Percentiles rank a stretch among this genome's conserved stretches.
These are phyloP conservation scores for Podila horticola DNA, from an alignment of 192 early-diverging fungal species.

Conservation along the genomic window DNA sequence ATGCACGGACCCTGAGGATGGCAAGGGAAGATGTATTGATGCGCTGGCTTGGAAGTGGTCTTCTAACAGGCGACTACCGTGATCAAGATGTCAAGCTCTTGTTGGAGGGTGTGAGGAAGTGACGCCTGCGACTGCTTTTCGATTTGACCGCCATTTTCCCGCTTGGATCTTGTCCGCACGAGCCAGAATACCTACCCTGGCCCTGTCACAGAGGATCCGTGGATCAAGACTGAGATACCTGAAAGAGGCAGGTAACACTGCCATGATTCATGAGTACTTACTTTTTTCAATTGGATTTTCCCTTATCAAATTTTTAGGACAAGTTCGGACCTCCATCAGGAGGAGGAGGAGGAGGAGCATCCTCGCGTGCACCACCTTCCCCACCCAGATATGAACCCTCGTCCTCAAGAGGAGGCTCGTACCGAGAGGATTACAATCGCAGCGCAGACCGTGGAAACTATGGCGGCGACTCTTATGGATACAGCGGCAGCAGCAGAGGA, in stretches of 20 bases:
- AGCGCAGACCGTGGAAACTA: not conserved
- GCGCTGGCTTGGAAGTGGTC: no score
- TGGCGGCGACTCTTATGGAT: constrained; percentile 15
- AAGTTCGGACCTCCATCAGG: constrained; percentile 38
- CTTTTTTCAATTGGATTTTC: not conserved
- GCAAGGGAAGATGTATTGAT: no score
- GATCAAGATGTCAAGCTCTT: no score
- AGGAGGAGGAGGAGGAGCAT: constrained; percentile 12
- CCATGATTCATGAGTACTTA: no score
- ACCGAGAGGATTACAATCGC: not conserved
- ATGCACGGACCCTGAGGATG: no score
- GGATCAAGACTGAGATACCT: no score
- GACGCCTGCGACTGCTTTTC: no score
- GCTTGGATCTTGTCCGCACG: not conserved
- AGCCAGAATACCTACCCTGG: not conserved
- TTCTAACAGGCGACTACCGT: no score
- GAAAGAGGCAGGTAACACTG: no score
- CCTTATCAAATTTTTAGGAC: constrained; percentile 17
- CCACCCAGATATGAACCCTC: constrained; percentile 17
- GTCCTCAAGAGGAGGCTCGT: not conserved
- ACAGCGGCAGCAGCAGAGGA: constrained; percentile 4
- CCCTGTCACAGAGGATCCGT: not conserved
- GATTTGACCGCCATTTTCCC: no score
- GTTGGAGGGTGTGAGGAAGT: no score
- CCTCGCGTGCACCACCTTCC: not conserved